These are phyloP conservation scores for Westerdykella ornata DNA, from an alignment of 2,329 filamentous ascomycete genomes.

Conservation along the genomic window DNA sequence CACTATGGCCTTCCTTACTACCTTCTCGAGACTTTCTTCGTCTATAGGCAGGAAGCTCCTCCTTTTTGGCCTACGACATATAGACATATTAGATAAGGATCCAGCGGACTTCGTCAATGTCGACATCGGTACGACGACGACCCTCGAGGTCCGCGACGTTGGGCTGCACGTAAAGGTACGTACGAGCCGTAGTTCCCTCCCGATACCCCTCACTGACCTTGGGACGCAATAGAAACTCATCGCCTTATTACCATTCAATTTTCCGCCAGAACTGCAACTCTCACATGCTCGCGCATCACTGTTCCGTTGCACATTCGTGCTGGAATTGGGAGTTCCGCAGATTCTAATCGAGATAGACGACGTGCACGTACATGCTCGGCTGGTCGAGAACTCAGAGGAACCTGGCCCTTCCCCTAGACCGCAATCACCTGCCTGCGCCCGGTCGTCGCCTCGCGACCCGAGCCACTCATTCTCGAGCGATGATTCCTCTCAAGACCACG, in stretches of 20 bases:
- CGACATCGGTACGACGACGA: conserved; percentile 71
- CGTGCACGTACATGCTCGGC: conserved; percentile 57
- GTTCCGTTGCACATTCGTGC: conserved; percentile 74
- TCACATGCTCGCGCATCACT: conserved; percentile 67
- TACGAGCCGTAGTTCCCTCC: conserved; percentile 7
- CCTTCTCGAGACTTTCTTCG: conserved; percentile 59
- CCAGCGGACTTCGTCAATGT: conserved; percentile 82
- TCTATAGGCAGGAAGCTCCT: conserved; percentile 82
- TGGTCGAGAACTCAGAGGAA: conserved; percentile 14
- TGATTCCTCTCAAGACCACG: conserved; percentile 18
- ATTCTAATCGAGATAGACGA: conserved; percentile 78
- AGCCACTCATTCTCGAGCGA: conserved; percentile 12
- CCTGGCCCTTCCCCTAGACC: conserved; percentile 5
- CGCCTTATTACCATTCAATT: conserved; percentile 58
- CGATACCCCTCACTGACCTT: conserved; percentile 9
- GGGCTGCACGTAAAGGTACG: conserved; percentile 69
- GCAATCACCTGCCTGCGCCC: conserved; percentile 1
- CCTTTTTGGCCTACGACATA: conserved; percentile 72
- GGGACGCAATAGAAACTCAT: conserved; percentile 63
- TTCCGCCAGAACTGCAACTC: conserved; percentile 62
- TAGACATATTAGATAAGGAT: conserved; percentile 84
- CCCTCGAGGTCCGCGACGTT: conserved; percentile 81
- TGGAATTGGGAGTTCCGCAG: conserved; percentile 79
- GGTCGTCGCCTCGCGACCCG: conserved; percentile 8
- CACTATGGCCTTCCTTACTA: conserved; percentile 53